phyloP scores from a whole-genome alignment of 345 rosid species.

The Salix arbutifolia region DNA sequence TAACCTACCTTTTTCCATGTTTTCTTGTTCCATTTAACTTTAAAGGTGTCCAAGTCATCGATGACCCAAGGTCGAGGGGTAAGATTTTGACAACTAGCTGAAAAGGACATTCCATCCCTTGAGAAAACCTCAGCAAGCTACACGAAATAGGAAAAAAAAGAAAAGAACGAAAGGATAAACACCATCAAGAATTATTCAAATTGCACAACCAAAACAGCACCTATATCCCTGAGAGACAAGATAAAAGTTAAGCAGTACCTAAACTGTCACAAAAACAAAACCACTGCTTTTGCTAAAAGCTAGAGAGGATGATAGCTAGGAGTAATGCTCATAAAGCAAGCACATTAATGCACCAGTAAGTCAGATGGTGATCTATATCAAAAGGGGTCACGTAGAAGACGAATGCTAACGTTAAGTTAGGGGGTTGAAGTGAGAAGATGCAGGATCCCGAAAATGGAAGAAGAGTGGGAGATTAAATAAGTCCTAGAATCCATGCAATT shows the following conservation, averaged over 20 bases:
- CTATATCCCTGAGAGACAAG: neutral
- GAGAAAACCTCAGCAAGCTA: slow-evolving; percentile 99
- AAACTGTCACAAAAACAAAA: neutral
- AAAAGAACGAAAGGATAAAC: neutral
- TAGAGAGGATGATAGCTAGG: neutral
- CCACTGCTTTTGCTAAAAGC: neutral
- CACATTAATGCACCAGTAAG: neutral
- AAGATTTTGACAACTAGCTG: slow-evolving; percentile 91
- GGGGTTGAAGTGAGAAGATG: neutral
- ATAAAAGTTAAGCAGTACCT: neutral
- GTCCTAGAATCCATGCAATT: neutral
- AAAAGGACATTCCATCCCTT: slow-evolving; percentile 90
- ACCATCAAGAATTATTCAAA: neutral
- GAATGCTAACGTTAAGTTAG: neutral
- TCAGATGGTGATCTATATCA: neutral
- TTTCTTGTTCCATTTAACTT: slow-evolving; percentile 76
- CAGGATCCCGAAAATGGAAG: neutral
- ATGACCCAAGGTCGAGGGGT: slow-evolving; percentile 91
- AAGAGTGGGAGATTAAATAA: neutral
- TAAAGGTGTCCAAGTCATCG: slow-evolving; percentile 82
- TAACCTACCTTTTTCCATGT: slow-evolving; percentile 84
- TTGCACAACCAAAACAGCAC: neutral
- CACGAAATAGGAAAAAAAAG: slow-evolving; percentile 18
- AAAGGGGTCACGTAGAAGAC: neutral
- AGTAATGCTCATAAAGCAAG: neutral